Evolutionary conservation across 805 yeast species (phyloP), one percentile per base, ranked within the genome.

Genomic region (Candida loeiensis): DNA sequence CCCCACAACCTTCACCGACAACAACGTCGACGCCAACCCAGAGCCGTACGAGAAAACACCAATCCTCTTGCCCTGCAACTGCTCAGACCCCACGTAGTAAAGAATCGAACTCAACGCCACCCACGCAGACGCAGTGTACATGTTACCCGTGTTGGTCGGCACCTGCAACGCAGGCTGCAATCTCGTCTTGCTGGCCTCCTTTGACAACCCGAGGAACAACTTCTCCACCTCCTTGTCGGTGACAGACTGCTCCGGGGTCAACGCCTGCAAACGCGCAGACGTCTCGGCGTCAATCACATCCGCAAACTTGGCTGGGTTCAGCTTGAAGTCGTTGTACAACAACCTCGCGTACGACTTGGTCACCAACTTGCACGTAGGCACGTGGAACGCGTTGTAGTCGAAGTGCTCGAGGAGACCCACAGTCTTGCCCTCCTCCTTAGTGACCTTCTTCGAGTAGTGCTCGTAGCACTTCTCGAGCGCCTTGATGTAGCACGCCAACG

Each of bases 21-120:
- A 85, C 66, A 93, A 71, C 28, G 96, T 79, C 13, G 98, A 76
- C 33, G 99, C 99, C 47, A 93, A 78, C 58, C 99, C 99, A 12
- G 98, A 91, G 52, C 99, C 99, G 66, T 93, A 93, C 15, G 99
- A 93, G 74, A 90, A 93, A 55, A 90, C 62, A 54, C 96, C 95
- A 57, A 93, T 74, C 65, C 96, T 80, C 74, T 89, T 87, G 54
- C 77, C 77, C 64, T 82, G 88, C 53, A 91, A 75, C 40, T 76
- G 68, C 34, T 82, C 93, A 40, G 77, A 74, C 32, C 87, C 90
- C 47, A 83, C 84, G 59, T 73, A 85, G 59, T 75, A 79, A 54
- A 93, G 72, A 49, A 88, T 70, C 11, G 98, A 91, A 22, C 91
- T 76, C 44, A 93, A 75, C 6, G 96, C 78, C 25, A 95, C 82